Evolutionary conservation across 352 stramenopile species (phyloP).

Genomic region (Globisporangium paddicum): DNA sequence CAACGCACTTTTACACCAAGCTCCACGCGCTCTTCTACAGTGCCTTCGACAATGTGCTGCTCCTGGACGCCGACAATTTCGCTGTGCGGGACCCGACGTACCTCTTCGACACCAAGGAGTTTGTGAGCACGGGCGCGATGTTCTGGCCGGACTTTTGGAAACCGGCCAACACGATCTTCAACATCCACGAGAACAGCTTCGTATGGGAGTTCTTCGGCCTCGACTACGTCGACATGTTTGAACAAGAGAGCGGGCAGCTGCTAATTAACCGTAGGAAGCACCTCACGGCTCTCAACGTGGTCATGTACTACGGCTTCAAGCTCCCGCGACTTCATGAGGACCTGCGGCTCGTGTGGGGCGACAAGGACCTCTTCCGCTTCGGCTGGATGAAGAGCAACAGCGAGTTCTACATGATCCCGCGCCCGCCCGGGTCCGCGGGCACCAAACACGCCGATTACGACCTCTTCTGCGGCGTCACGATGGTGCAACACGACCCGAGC

Average conservation of each 20-base stretch:
- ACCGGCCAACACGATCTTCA: slow-evolving; percentile 19
- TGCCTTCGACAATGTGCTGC: slow-evolving; percentile 47
- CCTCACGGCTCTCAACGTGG: slow-evolving; percentile 15
- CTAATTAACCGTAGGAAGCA: slow-evolving; percentile 16
- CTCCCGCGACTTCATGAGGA: slow-evolving; percentile 5
- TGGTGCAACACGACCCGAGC: slow-evolving; percentile 59
- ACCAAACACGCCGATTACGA: slow-evolving; percentile 16
- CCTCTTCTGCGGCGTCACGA: slow-evolving; percentile 65
- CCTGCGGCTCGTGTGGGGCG: slow-evolving; percentile 16
- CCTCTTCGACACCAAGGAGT: slow-evolving; percentile 25
- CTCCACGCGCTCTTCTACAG: slow-evolving; percentile 48
- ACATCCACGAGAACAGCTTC: slow-evolving; percentile 19
- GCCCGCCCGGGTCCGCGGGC: slow-evolving; percentile 13
- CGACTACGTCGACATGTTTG: slow-evolving; percentile 21
- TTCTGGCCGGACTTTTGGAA: slow-evolving; percentile 24
- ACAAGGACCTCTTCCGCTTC: slow-evolving; percentile 23
- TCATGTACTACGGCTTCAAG: slow-evolving; percentile 25
- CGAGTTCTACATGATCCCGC: slow-evolving; percentile 16
- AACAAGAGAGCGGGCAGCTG: slow-evolving; percentile 22
- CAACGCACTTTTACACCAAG: slow-evolving; percentile 53
- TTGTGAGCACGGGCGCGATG: slow-evolving; percentile 12
- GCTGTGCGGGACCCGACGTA: slow-evolving; percentile 48
- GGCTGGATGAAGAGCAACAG: slow-evolving; percentile 22
- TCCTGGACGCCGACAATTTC: slow-evolving; percentile 63
- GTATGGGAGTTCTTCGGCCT: slow-evolving; percentile 19